phyloP scores from a whole-genome alignment of 2,329 filamentous ascomycete species.

The Beauveria pseudobassiana region DNA sequence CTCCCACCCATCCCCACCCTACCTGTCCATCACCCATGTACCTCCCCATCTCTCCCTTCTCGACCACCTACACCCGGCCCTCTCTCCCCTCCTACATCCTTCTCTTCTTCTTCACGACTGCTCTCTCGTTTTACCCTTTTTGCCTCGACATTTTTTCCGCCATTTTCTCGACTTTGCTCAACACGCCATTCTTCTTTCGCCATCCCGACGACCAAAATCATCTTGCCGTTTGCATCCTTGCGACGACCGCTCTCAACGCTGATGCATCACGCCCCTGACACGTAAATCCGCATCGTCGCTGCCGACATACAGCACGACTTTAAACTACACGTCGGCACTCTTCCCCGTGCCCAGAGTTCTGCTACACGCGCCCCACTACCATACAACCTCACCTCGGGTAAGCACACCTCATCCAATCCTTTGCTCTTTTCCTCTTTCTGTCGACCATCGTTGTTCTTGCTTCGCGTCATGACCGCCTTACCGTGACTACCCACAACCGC shows the following conservation, averaged over 20 bases:
- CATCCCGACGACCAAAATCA: background rate
- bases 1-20: constrained; percentile 9
- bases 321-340: background rate
- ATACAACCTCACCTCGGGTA: constrained; percentile 2
- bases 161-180: constrained; percentile 10
- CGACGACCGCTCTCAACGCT: background rate
- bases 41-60: constrained; percentile 12
- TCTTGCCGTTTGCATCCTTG: background rate
- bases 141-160: constrained; percentile 4
- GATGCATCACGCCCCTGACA: constrained; percentile 3
- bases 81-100: constrained; percentile 14
- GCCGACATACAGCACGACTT: background rate
- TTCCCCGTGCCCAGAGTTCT: background rate
- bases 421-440: background rate
- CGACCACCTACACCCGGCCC: constrained; percentile 16
- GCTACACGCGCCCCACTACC: constrained; percentile 1
- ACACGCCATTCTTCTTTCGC: constrained; percentile 6
- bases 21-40: background rate
- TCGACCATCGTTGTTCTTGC: background rate
- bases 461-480: background rate
- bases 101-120: constrained; percentile 10
- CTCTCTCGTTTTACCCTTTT: constrained; percentile 14
- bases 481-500: background rate
- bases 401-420: background rate
- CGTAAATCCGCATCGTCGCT: background rate